Base-by-base conservation (phyloP, 129 eudicot genomes). In the Flaveria robusta region DNA sequence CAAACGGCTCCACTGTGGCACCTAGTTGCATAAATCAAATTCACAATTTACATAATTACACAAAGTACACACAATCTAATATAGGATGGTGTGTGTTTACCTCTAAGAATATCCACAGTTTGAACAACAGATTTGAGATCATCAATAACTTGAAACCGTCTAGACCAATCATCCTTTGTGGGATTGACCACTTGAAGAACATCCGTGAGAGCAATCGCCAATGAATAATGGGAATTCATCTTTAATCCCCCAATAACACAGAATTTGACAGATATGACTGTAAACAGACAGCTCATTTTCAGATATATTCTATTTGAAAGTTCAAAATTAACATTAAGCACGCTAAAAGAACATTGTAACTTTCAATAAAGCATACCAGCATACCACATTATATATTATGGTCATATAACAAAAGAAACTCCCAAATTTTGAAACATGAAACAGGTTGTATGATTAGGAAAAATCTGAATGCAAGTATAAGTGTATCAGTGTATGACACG, bases 1-100 rank as follows among this genome's bases (percentile, higher is more conserved):
- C 98, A 71, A 87, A 94, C 2, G 98, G 98, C 67, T 94, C 98
- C 58, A 94, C 96, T 12, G 97, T 88, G 9, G 92, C 96, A 85
- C 97, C 98, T 93, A 82, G 58, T 73, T 60, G 70, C 76, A 85
- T 51, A 74, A 74, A 71, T 49, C 66, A 18, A 79, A 70, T 22
- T 15, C 41, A 46, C 1, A 42, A 66, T 80, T 63, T 71, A 71
- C 73, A 72, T 55, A 18, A 64, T 23, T 2, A 18, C 64, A 62
- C 15, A 42, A 60, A 31, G 41, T 74, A 29, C 27, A 19, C 49
- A 52, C 5, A 4, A 67, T 77, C 7, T 75, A 47, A 47, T 16
- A 55, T 31, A 73, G 31, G 22, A 72, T 34, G 43, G 26, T 19
- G 52, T 60, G 72, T 59, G 14, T 6, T 66, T 81, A 92, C 98